Evolutionary conservation across 108 stramenopile genomes (phyloP).

Genomic region (Schizochytrium sp.): DNA sequence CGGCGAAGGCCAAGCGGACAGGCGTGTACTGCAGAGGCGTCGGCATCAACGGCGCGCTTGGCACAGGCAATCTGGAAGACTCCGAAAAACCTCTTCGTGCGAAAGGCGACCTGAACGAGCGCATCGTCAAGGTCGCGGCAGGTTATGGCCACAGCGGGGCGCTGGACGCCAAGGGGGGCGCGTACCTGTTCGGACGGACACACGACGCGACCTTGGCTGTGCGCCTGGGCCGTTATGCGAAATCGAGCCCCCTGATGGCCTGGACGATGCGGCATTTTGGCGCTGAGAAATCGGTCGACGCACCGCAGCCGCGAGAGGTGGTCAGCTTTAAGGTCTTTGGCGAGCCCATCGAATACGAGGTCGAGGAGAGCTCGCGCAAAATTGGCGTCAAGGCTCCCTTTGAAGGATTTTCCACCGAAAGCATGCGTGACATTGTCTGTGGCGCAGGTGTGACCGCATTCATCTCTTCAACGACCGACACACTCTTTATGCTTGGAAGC

Average conservation of each 20-base stretch:
- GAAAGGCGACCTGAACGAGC: background rate
- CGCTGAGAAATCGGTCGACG: background rate
- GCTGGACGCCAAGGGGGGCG: background rate
- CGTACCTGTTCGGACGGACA: background rate
- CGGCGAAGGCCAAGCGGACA: background rate
- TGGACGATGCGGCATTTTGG: background rate
- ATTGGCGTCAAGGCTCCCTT: background rate
- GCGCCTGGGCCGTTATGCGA: background rate
- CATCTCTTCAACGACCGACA: background rate
- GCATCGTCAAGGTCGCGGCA: background rate
- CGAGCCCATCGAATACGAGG: background rate
- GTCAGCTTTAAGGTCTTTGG: background rate
- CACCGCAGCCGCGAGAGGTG: background rate
- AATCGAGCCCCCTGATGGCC: background rate
- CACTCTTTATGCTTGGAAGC: background rate
- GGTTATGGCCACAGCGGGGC: background rate
- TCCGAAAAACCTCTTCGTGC: background rate
- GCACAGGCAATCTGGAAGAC: background rate
- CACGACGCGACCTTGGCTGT: background rate
- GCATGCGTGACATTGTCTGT: background rate
- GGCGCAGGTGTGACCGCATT: background rate
- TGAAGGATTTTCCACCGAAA: background rate
- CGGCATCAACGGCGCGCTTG: background rate
- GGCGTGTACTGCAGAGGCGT: background rate
- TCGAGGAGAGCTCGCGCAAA: background rate